Conservation (phyloP, 306 rosid species). For the Lithocarpus polystachyus region DNA sequence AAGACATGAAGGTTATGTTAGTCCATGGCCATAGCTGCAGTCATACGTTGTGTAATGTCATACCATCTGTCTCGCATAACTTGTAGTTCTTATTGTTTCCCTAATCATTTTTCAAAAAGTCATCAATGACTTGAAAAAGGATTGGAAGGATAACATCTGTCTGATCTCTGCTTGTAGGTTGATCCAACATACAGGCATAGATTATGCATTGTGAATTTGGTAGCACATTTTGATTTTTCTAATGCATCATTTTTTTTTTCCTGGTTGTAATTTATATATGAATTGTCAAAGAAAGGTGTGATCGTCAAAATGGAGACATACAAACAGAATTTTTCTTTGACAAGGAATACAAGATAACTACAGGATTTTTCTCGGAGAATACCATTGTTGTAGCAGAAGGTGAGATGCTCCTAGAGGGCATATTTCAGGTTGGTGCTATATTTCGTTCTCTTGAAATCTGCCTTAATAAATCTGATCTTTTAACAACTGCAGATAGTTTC, state of each 20-base stretch:
- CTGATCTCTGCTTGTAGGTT: background rate
- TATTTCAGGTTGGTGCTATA: conserved; percentile 65
- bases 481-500: background rate
- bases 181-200: conserved; percentile 2
- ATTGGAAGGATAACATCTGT: background rate
- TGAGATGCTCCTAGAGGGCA: conserved; percentile 79
- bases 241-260: conserved; percentile 4
- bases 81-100: background rate
- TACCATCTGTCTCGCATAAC: background rate
- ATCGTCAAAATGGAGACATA: conserved; percentile 4
- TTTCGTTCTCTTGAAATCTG: background rate
- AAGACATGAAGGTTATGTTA: background rate
- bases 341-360: conserved; percentile 81
- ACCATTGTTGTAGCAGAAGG: conserved; percentile 94
- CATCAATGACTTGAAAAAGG: conserved; percentile 3
- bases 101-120: background rate
- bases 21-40: background rate
- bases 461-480: background rate
- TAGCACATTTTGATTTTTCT: conserved; percentile 8
- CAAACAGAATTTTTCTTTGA: conserved; percentile 52
- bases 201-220: conserved; percentile 15
- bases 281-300: conserved; percentile 1
- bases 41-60: no score
- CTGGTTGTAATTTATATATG: background rate
- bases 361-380: conserved; percentile 93